Percentiles rank a stretch among this genome's conserved stretches.
Conservation (phyloP, 2,329 filamentous ascomycete species). For the Arthrobotrys entomopaga region DNA sequence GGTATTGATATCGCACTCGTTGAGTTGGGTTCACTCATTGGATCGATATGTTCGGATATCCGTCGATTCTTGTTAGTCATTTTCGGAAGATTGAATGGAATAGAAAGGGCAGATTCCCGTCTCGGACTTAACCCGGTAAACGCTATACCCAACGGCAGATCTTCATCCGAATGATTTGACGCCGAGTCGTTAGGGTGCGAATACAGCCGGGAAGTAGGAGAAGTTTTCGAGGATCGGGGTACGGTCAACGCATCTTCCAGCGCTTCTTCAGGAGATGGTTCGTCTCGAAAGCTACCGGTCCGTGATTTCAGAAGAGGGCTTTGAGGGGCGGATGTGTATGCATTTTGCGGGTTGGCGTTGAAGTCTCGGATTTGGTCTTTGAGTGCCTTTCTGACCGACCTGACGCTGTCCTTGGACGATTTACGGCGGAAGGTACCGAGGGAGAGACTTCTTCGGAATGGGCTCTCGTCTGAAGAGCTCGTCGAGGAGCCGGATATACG, state of each 20-base stretch:
- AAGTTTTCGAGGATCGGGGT: constrained; percentile 19
- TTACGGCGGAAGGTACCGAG: constrained; percentile 39
- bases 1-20: constrained; percentile 16
- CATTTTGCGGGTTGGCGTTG: constrained; percentile 24
- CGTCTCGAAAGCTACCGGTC: constrained; percentile 16
- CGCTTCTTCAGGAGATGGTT: constrained; percentile 3
- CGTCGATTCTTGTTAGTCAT: constrained; percentile 29
- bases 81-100: constrained; percentile 39
- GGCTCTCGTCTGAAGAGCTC: constrained; percentile 32
- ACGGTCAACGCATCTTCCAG: constrained; percentile 24
- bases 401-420: constrained; percentile 47
- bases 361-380: constrained; percentile 38
- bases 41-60: constrained; percentile 48
- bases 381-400: constrained; percentile 22
- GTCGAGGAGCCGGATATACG: constrained; percentile 51
- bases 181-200: constrained; percentile 30
- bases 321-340: constrained; percentile 44
- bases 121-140: constrained; percentile 45
- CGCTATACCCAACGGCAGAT: constrained; percentile 35
- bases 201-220: constrained; percentile 29
- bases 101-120: constrained; percentile 34
- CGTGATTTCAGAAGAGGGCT: constrained; percentile 35
- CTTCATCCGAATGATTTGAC: constrained; percentile 43
- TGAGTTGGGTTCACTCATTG: constrained; percentile 16
- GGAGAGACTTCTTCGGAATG: constrained; percentile 33